Percentiles rank a stretch among this genome's conserved stretches.
phyloP scores from a whole-genome alignment of 768 basidiomycete species.

The Suillus occidentalis region DNA sequence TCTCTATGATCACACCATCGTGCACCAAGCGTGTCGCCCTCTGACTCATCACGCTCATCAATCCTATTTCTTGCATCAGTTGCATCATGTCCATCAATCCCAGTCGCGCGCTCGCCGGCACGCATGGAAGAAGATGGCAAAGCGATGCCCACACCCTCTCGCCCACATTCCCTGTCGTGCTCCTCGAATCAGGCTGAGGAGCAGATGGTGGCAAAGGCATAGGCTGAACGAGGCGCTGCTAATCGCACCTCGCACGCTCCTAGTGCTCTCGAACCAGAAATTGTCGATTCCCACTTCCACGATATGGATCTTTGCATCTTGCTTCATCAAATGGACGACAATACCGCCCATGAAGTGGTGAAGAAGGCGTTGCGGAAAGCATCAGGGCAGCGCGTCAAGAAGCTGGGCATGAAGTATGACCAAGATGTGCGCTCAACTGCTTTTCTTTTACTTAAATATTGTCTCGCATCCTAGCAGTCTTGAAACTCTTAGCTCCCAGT shows the following conservation, averaged over 20 bases:
- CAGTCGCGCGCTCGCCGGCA: slow-evolving; percentile 26
- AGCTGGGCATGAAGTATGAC: slow-evolving; percentile 76
- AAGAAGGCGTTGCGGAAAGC: slow-evolving; percentile 50
- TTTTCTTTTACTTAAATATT: slow-evolving; percentile 1
- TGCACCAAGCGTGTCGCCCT: slow-evolving; percentile 34
- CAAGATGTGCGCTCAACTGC: slow-evolving; percentile 51
- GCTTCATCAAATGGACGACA: slow-evolving; percentile 24
- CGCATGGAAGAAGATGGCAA: slow-evolving; percentile 34
- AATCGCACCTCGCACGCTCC: slow-evolving; percentile 63
- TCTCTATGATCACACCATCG: slow-evolving; percentile 31
- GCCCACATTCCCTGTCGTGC: slow-evolving; percentile 56
- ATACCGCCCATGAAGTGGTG: too few relatives aligned
- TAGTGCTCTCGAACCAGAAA: slow-evolving; percentile 60
- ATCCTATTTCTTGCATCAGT: too few relatives aligned
- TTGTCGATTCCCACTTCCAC: slow-evolving; percentile 69
- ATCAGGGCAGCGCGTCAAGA: slow-evolving; percentile 75
- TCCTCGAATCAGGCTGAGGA: slow-evolving; percentile 59
- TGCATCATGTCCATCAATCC: slow-evolving; percentile 32
- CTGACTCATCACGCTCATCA: slow-evolving; percentile 20
- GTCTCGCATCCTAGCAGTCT: slow-evolving; percentile 48
- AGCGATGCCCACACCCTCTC: slow-evolving; percentile 50
- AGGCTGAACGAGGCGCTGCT: slow-evolving; percentile 45
- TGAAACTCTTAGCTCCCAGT: slow-evolving; percentile 52
- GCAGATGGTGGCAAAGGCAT: slow-evolving; percentile 57
- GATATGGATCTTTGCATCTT: too few relatives aligned